Evolutionary conservation across 768 basidiomycete species (phyloP).

Genomic region (Galerina sulciceps): DNA sequence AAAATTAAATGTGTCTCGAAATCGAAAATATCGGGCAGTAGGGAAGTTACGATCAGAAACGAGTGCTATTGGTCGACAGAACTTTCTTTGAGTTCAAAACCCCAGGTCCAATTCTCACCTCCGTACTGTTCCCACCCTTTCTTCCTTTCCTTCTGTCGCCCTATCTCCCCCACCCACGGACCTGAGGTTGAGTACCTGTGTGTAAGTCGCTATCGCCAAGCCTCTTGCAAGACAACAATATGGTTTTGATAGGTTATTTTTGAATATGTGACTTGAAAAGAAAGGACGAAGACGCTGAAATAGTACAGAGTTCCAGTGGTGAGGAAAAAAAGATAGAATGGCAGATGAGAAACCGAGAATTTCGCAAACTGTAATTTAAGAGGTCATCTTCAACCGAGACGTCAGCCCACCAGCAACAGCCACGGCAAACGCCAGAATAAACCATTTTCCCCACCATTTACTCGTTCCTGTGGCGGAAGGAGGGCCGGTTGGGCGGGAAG

Average conservation of each 20-base stretch:
- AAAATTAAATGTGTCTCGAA: too few relatives aligned
- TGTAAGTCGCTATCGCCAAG: neutral
- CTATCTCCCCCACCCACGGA: neutral
- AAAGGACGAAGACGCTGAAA: neutral
- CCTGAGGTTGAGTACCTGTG: neutral
- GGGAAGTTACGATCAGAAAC: too few relatives aligned
- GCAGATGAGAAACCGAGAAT: neutral
- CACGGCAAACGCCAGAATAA: constrained; percentile 48
- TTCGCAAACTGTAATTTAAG: neutral
- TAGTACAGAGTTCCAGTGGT: neutral
- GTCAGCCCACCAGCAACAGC: constrained; percentile 49
- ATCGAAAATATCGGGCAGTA: too few relatives aligned
- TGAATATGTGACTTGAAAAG: neutral
- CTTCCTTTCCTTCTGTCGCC: neutral
- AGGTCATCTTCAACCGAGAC: constrained; percentile 35
- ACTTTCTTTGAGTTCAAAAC: neutral
- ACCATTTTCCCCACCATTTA: constrained; percentile 50
- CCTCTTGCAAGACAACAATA: neutral
- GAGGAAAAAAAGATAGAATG: neutral
- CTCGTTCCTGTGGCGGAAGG: constrained; percentile 28
- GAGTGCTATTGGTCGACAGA: neutral
- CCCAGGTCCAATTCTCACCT: neutral
- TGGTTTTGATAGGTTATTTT: neutral
- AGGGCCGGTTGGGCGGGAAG: constrained; percentile 47
- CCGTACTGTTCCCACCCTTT: neutral